A percentile compares a stretch with the other conserved stretches of the same genome.
phyloP scores from a whole-genome alignment of 139 green algal species.

The Raphidocelis subcapitata region DNA sequence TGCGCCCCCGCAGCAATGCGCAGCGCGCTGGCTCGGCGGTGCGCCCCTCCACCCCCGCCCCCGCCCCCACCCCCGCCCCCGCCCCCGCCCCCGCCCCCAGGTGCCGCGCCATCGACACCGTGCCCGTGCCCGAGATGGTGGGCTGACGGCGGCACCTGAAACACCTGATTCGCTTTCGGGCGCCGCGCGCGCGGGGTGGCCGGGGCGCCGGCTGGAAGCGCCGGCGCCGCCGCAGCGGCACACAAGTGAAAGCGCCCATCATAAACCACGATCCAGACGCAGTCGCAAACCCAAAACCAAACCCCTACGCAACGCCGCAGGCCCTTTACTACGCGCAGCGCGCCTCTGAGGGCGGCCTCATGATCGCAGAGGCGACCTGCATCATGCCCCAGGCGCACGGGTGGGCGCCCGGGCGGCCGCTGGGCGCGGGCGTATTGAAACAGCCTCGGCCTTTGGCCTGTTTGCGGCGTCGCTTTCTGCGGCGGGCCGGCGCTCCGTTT shows the following conservation, averaged over 20 bases:
- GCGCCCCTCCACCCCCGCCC: too few relatives aligned
- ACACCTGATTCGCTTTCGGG: too few relatives aligned
- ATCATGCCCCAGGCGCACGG: conserved; percentile 47
- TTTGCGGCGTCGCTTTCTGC: neutral
- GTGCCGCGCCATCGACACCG: conserved; percentile 46
- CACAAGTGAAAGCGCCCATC: too few relatives aligned
- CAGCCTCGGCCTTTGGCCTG: neutral
- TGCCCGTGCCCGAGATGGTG: conserved; percentile 32
- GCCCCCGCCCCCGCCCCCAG: too few relatives aligned
- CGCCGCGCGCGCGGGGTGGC: too few relatives aligned
- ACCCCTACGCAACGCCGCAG: neutral
- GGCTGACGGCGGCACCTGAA: too few relatives aligned
- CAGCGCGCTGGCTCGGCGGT: too few relatives aligned
- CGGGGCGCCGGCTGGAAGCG: too few relatives aligned
- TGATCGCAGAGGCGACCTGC: conserved; percentile 65
- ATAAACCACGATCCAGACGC: neutral
- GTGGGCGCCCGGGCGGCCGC: conserved; percentile 10
- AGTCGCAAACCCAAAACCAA: too few relatives aligned
- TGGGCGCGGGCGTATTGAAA: neutral
- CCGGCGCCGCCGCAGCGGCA: too few relatives aligned
- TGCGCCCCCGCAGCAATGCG: neutral
- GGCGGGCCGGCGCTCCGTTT: neutral
- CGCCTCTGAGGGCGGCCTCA: conserved; percentile 45
- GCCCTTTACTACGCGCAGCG: conserved; percentile 19
- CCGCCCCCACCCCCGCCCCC: too few relatives aligned